phyloP scores from a whole-genome alignment of 2,329 filamentous ascomycete species.

The Fusarium sp. region DNA sequence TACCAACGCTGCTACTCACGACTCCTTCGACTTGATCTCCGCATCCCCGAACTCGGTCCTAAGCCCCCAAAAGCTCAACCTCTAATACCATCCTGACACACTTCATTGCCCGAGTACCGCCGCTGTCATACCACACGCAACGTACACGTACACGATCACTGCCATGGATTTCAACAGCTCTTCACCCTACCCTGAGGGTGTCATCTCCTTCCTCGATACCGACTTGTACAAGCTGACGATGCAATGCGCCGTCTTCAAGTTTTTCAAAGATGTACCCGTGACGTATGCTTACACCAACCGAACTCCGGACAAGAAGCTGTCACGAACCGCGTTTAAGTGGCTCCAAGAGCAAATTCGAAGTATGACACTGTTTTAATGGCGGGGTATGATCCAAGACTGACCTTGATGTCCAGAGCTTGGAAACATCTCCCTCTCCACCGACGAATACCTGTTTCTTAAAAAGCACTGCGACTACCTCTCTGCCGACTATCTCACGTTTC shows the following conservation, averaged over 20 bases:
- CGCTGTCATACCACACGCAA: background rate
- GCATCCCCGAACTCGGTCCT: constrained; percentile 26
- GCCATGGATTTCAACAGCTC: constrained; percentile 76
- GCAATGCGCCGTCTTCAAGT: constrained; percentile 96
- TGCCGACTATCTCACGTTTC: constrained; percentile 81
- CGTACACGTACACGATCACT: constrained; percentile 6
- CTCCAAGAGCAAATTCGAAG: constrained; percentile 85
- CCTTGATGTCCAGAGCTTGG: constrained; percentile 74
- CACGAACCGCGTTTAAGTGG: constrained; percentile 85
- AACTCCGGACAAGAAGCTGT: constrained; percentile 93
- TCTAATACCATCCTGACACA: background rate
- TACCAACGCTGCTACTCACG: constrained; percentile 15
- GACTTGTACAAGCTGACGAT: constrained; percentile 97
- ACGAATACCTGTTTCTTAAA: constrained; percentile 85
- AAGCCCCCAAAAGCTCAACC: background rate
- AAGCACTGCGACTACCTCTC: constrained; percentile 85
- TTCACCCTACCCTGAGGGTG: constrained; percentile 77
- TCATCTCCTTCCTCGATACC: constrained; percentile 86
- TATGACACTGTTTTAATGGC: constrained; percentile 56
- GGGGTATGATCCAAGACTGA: constrained; percentile 44
- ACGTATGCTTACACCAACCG: constrained; percentile 96
- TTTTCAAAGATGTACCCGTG: constrained; percentile 85
- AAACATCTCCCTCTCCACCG: constrained; percentile 80
- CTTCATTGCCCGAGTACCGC: background rate
- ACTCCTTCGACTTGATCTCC: constrained; percentile 29